Base-by-base conservation (phyloP, 2,329 filamentous ascomycete genomes). In the Corniculantispora saksenae region DNA sequence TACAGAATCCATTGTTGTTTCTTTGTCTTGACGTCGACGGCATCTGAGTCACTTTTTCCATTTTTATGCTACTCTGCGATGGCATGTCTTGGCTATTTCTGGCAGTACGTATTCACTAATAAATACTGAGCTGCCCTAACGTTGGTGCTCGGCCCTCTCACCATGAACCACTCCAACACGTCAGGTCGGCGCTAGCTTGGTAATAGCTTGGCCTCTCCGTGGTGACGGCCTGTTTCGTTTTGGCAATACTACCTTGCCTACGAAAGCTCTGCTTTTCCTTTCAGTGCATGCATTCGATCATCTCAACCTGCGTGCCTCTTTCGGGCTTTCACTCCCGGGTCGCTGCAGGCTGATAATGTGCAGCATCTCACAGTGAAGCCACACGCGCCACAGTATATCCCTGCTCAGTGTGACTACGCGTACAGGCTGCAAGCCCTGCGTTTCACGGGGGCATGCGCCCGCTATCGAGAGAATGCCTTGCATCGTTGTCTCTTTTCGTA, bases 1-100 rank as follows among this genome's bases (percentile, higher is more conserved):
- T 32, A 21, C 29, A n/a, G 12, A 21, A 13, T 27, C 25, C 19
- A 23, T 58, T 19, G 32, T n/a, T 23, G 6, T 32, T 32, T 10
- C 32, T 32, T 32, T 32, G 32, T 10, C 32, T 10, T 6, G 17
- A 48, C 45, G n/a, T 9, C 23, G 12, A 21, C 55, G 45, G 19
- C 47, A 61, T 61, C 58, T 53, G 58, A 61, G 47, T 61, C 58
- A 53, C 43, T 50, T 35, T 53, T 43, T 53, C 58, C 32, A 53
- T 43, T 43, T 61, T 29, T 48, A 43, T 9, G 29, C 10, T 51
- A 15, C 25, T 53, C 50, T 29, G 4, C 50, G 13, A n/a, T 32
- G 9, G 7, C 21, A 29, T 61, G 58, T 61, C 57, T 60, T 50
- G 57, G 45, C 43, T 51, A 60, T 51, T 51, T 51, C 29, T 27